A percentile compares a stretch with the other conserved stretches of the same genome.
Conservation (phyloP, 2,329 filamentous ascomycete genomes). For the Nemania diffusa region DNA sequence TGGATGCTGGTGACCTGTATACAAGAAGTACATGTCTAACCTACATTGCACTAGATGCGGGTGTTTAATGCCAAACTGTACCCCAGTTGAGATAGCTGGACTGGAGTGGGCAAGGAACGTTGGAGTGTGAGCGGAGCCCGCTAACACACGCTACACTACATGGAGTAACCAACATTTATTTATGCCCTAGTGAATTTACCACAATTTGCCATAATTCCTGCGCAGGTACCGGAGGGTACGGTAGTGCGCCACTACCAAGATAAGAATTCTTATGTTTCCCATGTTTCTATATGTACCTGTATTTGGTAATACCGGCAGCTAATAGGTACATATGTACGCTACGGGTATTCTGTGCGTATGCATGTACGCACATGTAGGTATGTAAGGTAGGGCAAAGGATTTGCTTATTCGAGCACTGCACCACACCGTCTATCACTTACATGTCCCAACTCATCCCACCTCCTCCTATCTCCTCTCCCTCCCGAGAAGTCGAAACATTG, state of each 20-base stretch:
- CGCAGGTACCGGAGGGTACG: not conserved
- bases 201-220: not conserved
- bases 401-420: too few relatives aligned
- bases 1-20: constrained; percentile 10
- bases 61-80: constrained; percentile 8
- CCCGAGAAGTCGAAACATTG: not conserved
- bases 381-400: too few relatives aligned
- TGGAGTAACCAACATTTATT: not conserved
- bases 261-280: not conserved
- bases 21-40: not conserved
- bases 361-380: too few relatives aligned
- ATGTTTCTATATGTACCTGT: not conserved
- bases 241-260: not conserved
- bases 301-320: not conserved
- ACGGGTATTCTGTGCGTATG: not conserved
- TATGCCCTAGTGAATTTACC: not conserved
- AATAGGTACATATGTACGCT: not conserved
- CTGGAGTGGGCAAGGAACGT: constrained; percentile 21
- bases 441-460: not conserved
- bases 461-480: not conserved
- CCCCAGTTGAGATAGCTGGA: constrained; percentile 8
- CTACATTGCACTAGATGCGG: not conserved
- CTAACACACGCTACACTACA: constrained; percentile 8
- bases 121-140: constrained; percentile 25
- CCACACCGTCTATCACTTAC: not conserved